These are phyloP conservation scores for Solanum virginianum DNA, from an alignment of 257 asterid genomes.

Conservation along the genomic window DNA sequence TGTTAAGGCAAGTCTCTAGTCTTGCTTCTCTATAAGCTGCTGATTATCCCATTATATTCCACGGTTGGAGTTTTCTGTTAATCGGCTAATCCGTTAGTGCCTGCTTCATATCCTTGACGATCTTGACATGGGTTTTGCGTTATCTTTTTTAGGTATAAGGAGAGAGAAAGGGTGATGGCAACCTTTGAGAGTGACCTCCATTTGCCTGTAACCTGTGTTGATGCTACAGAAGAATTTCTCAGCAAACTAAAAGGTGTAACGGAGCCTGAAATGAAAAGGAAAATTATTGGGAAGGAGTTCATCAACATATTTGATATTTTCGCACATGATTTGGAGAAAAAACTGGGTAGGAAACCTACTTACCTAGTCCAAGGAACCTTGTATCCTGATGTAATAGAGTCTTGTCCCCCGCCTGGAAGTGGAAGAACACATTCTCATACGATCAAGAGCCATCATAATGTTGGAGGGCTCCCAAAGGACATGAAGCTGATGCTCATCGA, in stretches of 20 bases:
- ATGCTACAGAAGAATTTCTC: slow-evolving; percentile 81
- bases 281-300: slow-evolving; percentile 87
- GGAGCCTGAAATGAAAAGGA: slow-evolving; percentile 89
- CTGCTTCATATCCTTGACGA: not conserved
- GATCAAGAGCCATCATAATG: slow-evolving; percentile 94
- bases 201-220: slow-evolving; percentile 80
- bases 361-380: slow-evolving; percentile 94
- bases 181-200: slow-evolving; percentile 85
- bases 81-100: not conserved
- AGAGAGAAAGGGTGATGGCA: slow-evolving; percentile 84
- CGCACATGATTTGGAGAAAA: slow-evolving; percentile 59
- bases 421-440: slow-evolving; percentile 97
- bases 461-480: slow-evolving; percentile 96
- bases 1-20: slow-evolving; percentile 43
- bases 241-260: slow-evolving; percentile 84
- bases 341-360: slow-evolving; percentile 55
- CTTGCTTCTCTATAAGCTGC: not conserved
- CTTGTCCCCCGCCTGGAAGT: slow-evolving; percentile 99
- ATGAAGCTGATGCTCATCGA: slow-evolving; percentile 95
- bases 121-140: not conserved
- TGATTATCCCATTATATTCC: not conserved
- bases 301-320: slow-evolving; percentile 72
- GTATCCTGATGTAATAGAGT: slow-evolving; percentile 95
- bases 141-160: slow-evolving; percentile 41
- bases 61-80: not conserved